Percentiles rank a stretch among this genome's conserved stretches.
These are phyloP conservation scores for Geotrichum citri-aurantii DNA, from an alignment of 1,139 yeast species.

Conservation along the genomic window DNA sequence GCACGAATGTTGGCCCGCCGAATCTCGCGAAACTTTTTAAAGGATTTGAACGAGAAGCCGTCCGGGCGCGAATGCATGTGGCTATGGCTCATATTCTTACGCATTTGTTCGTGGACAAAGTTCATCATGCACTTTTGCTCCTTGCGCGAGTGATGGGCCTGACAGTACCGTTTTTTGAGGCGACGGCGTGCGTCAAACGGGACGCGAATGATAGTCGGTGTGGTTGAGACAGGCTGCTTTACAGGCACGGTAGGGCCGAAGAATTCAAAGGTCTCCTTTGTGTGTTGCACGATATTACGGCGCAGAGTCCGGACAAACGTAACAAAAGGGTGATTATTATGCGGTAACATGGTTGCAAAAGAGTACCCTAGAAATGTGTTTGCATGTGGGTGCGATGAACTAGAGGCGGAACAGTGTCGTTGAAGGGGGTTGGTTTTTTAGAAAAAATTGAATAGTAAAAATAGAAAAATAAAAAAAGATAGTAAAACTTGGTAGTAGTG, in stretches of 20 bases:
- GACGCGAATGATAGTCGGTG: conserved; percentile 1
- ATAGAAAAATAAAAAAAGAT: no score
- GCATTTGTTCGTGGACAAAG: background rate
- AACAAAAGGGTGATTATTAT: background rate
- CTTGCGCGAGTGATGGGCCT: background rate
- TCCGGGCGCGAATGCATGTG: background rate
- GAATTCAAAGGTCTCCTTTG: conserved; percentile 5
- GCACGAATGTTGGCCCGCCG: background rate
- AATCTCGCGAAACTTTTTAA: background rate
- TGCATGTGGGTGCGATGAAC: background rate
- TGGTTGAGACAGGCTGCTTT: conserved; percentile 1
- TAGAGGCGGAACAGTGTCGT: background rate
- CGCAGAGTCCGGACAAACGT: background rate
- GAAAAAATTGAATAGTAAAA: no score
- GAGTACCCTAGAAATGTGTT: background rate
- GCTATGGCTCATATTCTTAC: background rate
- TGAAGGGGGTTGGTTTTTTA: no score
- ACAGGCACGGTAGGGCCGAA: background rate
- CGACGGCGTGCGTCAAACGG: conserved; percentile 7
- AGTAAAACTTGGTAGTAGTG: no score
- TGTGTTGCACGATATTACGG: background rate
- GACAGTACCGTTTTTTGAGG: conserved; percentile 2
- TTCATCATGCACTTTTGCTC: background rate
- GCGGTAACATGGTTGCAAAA: background rate
- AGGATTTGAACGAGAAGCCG: background rate